These are phyloP conservation scores for Syncephalastrum sp. DNA, from an alignment of 371 early-diverging fungal species.

Conservation along the genomic window DNA sequence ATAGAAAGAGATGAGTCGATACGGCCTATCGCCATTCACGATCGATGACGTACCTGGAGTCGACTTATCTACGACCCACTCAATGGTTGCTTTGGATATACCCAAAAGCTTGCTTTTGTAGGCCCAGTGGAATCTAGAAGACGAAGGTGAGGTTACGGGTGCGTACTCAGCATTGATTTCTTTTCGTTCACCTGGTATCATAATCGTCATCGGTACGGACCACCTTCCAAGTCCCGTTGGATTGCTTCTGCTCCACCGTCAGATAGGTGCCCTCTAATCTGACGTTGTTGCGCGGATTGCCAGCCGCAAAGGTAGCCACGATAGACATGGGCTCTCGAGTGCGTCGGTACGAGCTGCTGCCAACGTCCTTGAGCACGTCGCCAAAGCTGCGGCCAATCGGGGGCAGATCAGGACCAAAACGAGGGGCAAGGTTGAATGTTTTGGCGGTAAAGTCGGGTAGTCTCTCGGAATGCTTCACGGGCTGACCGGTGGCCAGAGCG, in stretches of 20 bases:
- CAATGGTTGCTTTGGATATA: constrained; percentile 33
- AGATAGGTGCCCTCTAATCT: constrained; percentile 40
- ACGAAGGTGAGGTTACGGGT: neutral
- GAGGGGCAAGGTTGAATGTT: constrained; percentile 42
- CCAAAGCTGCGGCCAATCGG: constrained; percentile 46
- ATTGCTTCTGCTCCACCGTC: constrained; percentile 48
- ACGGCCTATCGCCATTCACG: constrained; percentile 15
- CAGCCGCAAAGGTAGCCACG: constrained; percentile 51
- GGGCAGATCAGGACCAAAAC: constrained; percentile 51
- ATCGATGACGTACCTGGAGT: constrained; percentile 19
- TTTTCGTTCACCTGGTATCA: constrained; percentile 26
- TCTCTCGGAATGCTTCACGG: constrained; percentile 13
- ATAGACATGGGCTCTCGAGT: constrained; percentile 17
- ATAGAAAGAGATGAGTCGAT: constrained; percentile 11
- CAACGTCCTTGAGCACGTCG: constrained; percentile 37
- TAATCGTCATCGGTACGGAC: constrained; percentile 46
- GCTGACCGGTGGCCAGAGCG: constrained; percentile 37
- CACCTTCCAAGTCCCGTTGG: constrained; percentile 30
- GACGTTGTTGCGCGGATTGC: constrained; percentile 57
- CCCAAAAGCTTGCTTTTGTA: constrained; percentile 30
- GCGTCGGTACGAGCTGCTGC: constrained; percentile 9
- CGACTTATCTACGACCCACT: constrained; percentile 33
- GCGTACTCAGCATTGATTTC: constrained; percentile 2
- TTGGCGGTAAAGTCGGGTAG: constrained; percentile 32
- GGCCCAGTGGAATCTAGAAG: constrained; percentile 31